These are phyloP conservation scores for Zasmidium cellare DNA, from an alignment of 2,329 filamentous ascomycete genomes.

Conservation along the genomic window DNA sequence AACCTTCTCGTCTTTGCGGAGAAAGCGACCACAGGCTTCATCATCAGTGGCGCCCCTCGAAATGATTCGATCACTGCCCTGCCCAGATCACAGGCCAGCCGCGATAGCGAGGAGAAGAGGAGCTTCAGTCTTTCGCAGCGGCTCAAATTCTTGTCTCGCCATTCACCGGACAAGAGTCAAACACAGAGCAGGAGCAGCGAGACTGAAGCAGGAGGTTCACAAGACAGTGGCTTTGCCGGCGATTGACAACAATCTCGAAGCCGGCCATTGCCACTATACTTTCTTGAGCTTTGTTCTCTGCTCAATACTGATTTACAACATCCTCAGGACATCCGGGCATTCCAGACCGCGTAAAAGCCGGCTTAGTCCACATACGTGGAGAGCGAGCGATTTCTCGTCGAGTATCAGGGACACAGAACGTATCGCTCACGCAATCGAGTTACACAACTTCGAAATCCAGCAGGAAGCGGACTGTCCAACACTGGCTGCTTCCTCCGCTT, in stretches of 20 bases:
- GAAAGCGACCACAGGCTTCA: conserved; percentile 5
- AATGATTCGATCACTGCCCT: not conserved
- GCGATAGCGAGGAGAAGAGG: not conserved
- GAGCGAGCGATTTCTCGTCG: too few relatives aligned
- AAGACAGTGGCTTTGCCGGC: not conserved
- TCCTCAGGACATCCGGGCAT: too few relatives aligned
- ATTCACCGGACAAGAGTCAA: not conserved
- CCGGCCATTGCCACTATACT: too few relatives aligned
- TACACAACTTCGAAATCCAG: too few relatives aligned
- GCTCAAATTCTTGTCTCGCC: not conserved
- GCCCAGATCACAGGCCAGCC: not conserved
- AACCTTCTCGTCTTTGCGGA: conserved; percentile 5
- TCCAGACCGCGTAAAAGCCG: too few relatives aligned
- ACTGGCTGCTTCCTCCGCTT: not conserved
- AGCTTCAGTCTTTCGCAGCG: not conserved
- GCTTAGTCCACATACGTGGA: too few relatives aligned
- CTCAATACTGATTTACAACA: too few relatives aligned
- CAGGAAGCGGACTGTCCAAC: not conserved
- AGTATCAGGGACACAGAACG: too few relatives aligned
- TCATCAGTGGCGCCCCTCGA: not conserved
- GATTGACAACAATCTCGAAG: too few relatives aligned
- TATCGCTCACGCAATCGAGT: too few relatives aligned
- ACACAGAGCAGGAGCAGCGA: not conserved
- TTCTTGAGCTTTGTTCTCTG: too few relatives aligned
- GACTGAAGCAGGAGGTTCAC: not conserved